phyloP scores from a whole-genome alignment of 1,284 basidiomycete species.

The Bondarzewia mesenterica region DNA sequence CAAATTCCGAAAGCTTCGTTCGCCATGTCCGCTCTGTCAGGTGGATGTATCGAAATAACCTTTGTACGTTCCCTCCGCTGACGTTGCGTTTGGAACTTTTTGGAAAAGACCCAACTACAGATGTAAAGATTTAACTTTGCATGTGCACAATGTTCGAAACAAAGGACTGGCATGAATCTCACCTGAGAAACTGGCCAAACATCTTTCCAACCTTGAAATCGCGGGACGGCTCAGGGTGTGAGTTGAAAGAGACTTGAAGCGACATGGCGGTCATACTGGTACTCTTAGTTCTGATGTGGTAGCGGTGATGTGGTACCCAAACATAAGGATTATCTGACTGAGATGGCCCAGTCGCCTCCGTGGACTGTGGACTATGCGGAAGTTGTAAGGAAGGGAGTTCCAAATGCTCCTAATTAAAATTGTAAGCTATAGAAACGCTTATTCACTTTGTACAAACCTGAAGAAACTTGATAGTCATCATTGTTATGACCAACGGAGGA shows the following conservation, averaged over 20 bases:
- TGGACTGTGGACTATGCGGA: too few relatives aligned
- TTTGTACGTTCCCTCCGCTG: too few relatives aligned
- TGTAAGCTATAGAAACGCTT: too few relatives aligned
- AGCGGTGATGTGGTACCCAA: too few relatives aligned
- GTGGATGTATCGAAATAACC: neutral
- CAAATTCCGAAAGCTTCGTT: neutral
- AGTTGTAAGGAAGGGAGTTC: too few relatives aligned
- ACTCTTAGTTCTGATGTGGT: too few relatives aligned
- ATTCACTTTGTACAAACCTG: slow-evolving; percentile 8
- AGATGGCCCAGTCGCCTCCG: too few relatives aligned
- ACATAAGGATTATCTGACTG: too few relatives aligned
- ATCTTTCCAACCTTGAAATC: neutral
- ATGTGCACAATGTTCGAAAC: neutral
- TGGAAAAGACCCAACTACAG: too few relatives aligned
- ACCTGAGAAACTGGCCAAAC: neutral
- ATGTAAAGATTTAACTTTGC: neutral
- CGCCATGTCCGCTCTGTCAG: neutral
- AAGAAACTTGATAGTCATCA: slow-evolving; percentile 12
- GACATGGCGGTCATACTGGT: too few relatives aligned
- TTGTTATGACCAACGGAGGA: slow-evolving; percentile 4
- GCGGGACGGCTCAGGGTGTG: neutral
- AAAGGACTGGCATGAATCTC: neutral
- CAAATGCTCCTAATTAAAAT: neutral
- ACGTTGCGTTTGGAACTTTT: too few relatives aligned
- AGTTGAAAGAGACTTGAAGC: too few relatives aligned